A percentile compares a stretch with the other conserved stretches of the same genome.
Conservation (phyloP, 345 rosid species). For the Salix udensis region DNA sequence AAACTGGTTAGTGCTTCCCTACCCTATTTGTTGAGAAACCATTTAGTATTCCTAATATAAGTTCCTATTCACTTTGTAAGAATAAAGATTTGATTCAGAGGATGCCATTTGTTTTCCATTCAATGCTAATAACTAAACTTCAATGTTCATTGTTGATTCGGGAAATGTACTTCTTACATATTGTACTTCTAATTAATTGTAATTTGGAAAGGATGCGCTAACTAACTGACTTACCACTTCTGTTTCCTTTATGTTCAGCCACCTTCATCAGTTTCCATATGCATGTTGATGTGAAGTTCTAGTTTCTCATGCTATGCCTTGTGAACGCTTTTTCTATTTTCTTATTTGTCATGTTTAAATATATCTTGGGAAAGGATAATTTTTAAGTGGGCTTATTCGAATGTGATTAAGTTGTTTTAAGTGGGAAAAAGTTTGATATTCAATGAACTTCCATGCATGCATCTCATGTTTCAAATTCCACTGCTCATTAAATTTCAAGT, state of each 20-base stretch:
- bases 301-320: neutral
- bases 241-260: neutral
- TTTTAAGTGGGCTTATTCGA: neutral
- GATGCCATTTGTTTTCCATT: neutral
- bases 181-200: neutral
- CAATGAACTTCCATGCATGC: neutral
- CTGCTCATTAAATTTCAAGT: neutral
- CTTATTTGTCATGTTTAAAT: neutral
- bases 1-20: conserved; percentile 45
- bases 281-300: neutral
- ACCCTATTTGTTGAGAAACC: neutral
- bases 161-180: no score
- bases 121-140: neutral
- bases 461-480: neutral
- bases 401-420: neutral
- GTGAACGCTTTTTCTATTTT: neutral
- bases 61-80: no score
- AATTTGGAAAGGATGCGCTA: neutral
- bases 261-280: neutral
- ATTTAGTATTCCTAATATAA: no score
- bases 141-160: neutral
- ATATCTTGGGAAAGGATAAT: neutral
- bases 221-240: no score
- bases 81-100: no score
- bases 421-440: neutral